Percentiles rank a stretch among this genome's conserved stretches.
phyloP scores from a whole-genome alignment of 495 filamentous ascomycete species.

The Hypoxylon perforatum region DNA sequence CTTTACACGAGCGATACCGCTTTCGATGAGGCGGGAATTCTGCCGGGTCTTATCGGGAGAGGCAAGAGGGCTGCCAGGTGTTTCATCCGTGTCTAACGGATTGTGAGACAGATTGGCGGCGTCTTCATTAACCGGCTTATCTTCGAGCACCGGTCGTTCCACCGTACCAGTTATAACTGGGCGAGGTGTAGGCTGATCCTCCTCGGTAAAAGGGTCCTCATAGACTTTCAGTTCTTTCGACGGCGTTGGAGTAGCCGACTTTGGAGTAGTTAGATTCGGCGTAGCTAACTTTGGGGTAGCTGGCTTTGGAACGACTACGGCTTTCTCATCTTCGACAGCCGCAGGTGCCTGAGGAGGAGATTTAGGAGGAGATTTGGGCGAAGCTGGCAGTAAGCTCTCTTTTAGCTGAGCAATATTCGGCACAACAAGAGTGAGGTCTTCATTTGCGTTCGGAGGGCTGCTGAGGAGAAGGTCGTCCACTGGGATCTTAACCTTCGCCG shows the following conservation, averaged over 20 bases:
- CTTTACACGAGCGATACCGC: constrained; percentile 79
- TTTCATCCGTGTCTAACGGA: constrained; percentile 27
- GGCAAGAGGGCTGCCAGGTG: constrained; percentile 32
- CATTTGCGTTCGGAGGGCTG: constrained; percentile 55
- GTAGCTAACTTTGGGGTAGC: constrained; percentile 46
- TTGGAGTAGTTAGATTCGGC: constrained; percentile 20
- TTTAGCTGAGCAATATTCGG: constrained; percentile 43
- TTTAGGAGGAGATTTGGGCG: constrained; percentile 34
- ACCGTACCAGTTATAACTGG: constrained; percentile 38
- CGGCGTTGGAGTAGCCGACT: constrained; percentile 46
- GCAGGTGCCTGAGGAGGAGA: constrained; percentile 19
- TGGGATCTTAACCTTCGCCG: constrained; percentile 37
- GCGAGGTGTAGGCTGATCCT: constrained; percentile 57
- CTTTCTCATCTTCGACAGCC: constrained; percentile 22
- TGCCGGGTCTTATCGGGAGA: constrained; percentile 64
- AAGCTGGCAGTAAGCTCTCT: constrained; percentile 22
- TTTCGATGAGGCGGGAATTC: constrained; percentile 70
- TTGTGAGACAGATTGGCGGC: constrained; percentile 52
- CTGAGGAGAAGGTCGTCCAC: constrained; percentile 34
- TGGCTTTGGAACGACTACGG: constrained; percentile 19
- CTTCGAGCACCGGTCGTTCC: constrained; percentile 60
- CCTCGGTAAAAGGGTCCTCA: constrained; percentile 68
- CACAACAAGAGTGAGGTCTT: constrained; percentile 63
- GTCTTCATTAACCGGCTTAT: constrained; percentile 65
- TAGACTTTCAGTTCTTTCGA: constrained; percentile 63